Evolutionary conservation across 1,284 basidiomycete genomes (phyloP).

Genomic region (Agroathelia rolfsii): DNA sequence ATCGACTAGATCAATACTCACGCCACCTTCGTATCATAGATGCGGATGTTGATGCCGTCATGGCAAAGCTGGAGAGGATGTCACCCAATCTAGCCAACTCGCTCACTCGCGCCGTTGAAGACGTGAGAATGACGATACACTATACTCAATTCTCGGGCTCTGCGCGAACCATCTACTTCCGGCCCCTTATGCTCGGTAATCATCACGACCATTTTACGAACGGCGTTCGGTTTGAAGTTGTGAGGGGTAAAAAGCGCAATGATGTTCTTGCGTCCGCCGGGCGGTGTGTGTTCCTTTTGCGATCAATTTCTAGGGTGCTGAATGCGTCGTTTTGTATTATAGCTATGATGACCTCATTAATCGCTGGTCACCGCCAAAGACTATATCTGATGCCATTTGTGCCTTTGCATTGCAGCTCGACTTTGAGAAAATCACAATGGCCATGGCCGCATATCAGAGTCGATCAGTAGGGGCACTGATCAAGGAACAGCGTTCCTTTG

Average conservation of each 20-base stretch:
- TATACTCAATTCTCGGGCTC: slow-evolving; percentile 57
- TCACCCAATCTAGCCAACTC: slow-evolving; percentile 40
- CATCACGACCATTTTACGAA: slow-evolving; percentile 60
- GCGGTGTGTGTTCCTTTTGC: slow-evolving; percentile 34
- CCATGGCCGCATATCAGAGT: slow-evolving; percentile 65
- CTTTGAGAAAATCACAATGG: slow-evolving; percentile 69
- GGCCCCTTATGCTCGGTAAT: slow-evolving; percentile 61
- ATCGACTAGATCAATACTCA: too few species aligned
- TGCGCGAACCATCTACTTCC: slow-evolving; percentile 50
- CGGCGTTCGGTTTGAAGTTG: slow-evolving; percentile 70
- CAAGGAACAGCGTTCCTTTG: slow-evolving; percentile 76
- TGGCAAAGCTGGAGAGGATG: slow-evolving; percentile 49
- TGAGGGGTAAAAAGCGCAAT: slow-evolving; percentile 51
- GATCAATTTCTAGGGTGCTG: background rate
- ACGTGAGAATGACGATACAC: slow-evolving; percentile 57
- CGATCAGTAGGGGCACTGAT: slow-evolving; percentile 58
- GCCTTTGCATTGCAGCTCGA: slow-evolving; percentile 74
- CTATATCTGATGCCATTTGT: slow-evolving; percentile 40
- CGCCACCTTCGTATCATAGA: slow-evolving; percentile 35
- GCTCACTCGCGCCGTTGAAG: slow-evolving; percentile 41
- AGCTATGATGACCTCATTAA: slow-evolving; percentile 73
- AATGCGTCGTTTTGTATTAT: slow-evolving; percentile 1
- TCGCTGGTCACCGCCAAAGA: slow-evolving; percentile 41
- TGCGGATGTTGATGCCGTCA: slow-evolving; percentile 48
- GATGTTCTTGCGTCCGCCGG: slow-evolving; percentile 78